phyloP scores from a whole-genome alignment of 768 basidiomycete genomes.

The Galerina sulciceps region DNA sequence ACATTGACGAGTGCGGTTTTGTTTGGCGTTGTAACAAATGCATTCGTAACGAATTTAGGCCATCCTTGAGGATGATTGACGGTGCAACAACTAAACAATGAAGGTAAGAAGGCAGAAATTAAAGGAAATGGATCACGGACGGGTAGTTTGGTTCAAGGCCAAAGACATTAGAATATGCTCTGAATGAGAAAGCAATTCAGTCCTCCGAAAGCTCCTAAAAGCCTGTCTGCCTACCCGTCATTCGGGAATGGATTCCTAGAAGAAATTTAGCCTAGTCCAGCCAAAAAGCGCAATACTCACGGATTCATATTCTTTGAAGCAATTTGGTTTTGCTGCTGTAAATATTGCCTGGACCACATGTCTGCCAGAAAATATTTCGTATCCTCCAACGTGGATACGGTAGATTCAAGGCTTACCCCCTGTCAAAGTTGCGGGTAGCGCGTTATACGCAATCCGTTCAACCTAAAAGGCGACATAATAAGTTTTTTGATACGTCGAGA shows the following conservation, averaged over 20 bases:
- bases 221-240: slow-evolving; percentile 41
- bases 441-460: slow-evolving; percentile 55
- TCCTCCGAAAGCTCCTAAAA: too few species aligned
- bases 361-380: slow-evolving; percentile 29
- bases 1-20: slow-evolving; percentile 48
- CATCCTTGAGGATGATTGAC: slow-evolving; percentile 59
- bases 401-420: slow-evolving; percentile 35
- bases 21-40: slow-evolving; percentile 53
- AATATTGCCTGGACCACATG: slow-evolving; percentile 64
- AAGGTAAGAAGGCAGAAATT: background rate
- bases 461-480: slow-evolving; percentile 26
- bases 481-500: background rate
- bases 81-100: slow-evolving; percentile 45
- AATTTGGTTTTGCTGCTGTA: slow-evolving; percentile 64
- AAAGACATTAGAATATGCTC: slow-evolving; percentile 54
- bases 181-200: slow-evolving; percentile 10
- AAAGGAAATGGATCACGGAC: slow-evolving; percentile 24
- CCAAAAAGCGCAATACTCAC: slow-evolving; percentile 27
- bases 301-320: slow-evolving; percentile 58
- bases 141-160: slow-evolving; percentile 56
- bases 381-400: background rate
- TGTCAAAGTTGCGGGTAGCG: slow-evolving; percentile 51
- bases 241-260: slow-evolving; percentile 55
- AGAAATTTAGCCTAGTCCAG: background rate
- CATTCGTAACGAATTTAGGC: slow-evolving; percentile 57